These are phyloP conservation scores for Starmerella sp. DNA, from an alignment of 805 yeast genomes.

Conservation along the genomic window DNA sequence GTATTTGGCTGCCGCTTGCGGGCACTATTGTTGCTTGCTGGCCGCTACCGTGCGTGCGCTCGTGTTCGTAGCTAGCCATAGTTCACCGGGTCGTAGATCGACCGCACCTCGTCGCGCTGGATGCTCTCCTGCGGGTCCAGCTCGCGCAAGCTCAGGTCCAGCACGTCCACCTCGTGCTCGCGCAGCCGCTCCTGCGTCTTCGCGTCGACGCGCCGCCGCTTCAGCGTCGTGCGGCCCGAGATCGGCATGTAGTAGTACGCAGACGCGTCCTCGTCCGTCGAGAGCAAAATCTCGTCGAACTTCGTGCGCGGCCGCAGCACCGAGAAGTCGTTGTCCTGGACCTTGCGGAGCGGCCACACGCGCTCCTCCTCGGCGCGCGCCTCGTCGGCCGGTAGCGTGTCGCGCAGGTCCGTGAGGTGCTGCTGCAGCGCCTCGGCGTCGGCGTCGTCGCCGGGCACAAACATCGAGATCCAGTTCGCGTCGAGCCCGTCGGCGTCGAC, in stretches of 20 bases:
- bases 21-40: no score
- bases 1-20: no score
- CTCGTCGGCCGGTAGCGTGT: slow-evolving; percentile 23
- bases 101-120: slow-evolving; percentile 55
- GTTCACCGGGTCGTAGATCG: slow-evolving; percentile 67
- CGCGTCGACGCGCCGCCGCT: slow-evolving; percentile 68
- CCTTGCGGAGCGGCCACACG: slow-evolving; percentile 45
- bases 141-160: slow-evolving; percentile 55
- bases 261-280: slow-evolving; percentile 41
- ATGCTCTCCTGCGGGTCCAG: slow-evolving; percentile 60
- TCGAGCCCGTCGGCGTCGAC: background rate
- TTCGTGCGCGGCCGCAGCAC: slow-evolving; percentile 25
- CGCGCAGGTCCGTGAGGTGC: slow-evolving; percentile 38
- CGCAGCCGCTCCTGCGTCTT: slow-evolving; percentile 39
- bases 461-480: slow-evolving; percentile 62
- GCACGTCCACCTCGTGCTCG: slow-evolving; percentile 47
- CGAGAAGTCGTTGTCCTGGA: slow-evolving; percentile 67
- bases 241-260: slow-evolving; percentile 71
- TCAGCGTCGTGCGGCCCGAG: slow-evolving; percentile 64
- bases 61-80: slow-evolving; percentile 37
- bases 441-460: slow-evolving; percentile 37
- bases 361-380: slow-evolving; percentile 25
- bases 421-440: slow-evolving; percentile 34
- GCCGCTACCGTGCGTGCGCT: no score
- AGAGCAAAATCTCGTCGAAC: slow-evolving; percentile 58